Percentiles rank a stretch among this genome's conserved stretches.
These are phyloP conservation scores for Narthecium ossifragum DNA, from an alignment of 106 monocot species.

Conservation along the genomic window DNA sequence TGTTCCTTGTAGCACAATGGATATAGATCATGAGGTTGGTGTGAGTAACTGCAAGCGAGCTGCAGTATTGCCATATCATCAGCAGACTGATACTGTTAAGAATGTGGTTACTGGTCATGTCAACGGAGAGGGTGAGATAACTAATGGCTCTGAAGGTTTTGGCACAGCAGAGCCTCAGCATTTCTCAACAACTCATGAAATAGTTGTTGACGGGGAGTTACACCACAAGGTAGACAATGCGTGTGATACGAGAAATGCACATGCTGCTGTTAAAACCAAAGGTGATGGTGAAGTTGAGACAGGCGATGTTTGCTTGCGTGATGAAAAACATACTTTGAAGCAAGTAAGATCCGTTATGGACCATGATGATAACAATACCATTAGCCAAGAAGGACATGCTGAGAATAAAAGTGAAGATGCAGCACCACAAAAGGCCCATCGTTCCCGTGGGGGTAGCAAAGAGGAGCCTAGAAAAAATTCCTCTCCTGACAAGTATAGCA, in stretches of 20 bases:
- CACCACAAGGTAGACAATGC: background rate
- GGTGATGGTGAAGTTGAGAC: background rate
- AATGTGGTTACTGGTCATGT: background rate
- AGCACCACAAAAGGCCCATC: background rate
- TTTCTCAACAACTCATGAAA: constrained; percentile 4
- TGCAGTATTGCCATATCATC: background rate
- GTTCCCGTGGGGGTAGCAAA: background rate
- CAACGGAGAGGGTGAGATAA: constrained; percentile 1
- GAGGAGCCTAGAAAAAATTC: background rate
- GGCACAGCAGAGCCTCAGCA: constrained; percentile 3
- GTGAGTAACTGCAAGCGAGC: too few relatives aligned
- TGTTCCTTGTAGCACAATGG: background rate
- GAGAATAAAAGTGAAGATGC: constrained; percentile 1
- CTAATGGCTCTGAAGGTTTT: background rate
- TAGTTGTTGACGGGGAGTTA: constrained; percentile 1
- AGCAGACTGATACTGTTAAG: background rate
- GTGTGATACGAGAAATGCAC: constrained; percentile 1
- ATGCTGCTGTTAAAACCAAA: background rate
- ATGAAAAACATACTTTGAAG: constrained; percentile 4
- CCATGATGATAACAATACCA: background rate
- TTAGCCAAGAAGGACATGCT: constrained; percentile 4
- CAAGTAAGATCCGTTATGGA: background rate
- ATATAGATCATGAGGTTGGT: too few relatives aligned
- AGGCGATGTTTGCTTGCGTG: background rate
- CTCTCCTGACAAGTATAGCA: constrained; percentile 9